Percentiles rank a stretch among this genome's conserved stretches.
Evolutionary conservation across 2,329 filamentous ascomycete genomes (phyloP).

Genomic region (Aspergillus transmontanensis): DNA sequence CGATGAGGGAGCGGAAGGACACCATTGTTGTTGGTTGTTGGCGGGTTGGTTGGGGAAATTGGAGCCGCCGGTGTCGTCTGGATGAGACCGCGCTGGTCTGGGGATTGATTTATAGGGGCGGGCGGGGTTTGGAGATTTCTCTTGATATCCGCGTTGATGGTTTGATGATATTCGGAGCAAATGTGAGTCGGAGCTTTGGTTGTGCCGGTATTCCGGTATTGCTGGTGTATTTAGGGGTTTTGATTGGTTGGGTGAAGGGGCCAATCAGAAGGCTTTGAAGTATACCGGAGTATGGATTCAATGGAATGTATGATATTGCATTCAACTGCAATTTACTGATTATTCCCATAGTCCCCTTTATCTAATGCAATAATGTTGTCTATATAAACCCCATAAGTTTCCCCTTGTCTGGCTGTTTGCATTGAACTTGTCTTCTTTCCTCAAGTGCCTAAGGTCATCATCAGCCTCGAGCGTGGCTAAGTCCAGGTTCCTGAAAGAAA

Average conservation of each 20-base stretch:
- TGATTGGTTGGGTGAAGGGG: slow-evolving; percentile 10
- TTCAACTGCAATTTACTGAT: background rate
- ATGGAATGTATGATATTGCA: background rate
- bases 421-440: too few relatives aligned
- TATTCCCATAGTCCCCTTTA: background rate
- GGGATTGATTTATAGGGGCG: background rate
- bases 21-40: slow-evolving; percentile 30
- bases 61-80: background rate
- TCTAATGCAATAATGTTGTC: background rate
- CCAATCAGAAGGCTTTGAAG: slow-evolving; percentile 7
- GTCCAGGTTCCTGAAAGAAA: too few relatives aligned
- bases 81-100: background rate
- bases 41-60: background rate
- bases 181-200: slow-evolving; percentile 33
- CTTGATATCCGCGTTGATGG: background rate
- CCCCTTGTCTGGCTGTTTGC: too few relatives aligned
- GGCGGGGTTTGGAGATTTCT: background rate
- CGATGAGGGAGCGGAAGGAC: slow-evolving; percentile 37
- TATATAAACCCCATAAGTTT: background rate
- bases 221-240: background rate
- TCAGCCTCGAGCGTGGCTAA: too few relatives aligned
- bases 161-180: slow-evolving; percentile 28
- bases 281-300: background rate
- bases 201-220: slow-evolving; percentile 24
- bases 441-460: too few relatives aligned